These are phyloP conservation scores for Monosporascus sp. DNA, from an alignment of 2,329 filamentous ascomycete genomes.

Conservation along the genomic window DNA sequence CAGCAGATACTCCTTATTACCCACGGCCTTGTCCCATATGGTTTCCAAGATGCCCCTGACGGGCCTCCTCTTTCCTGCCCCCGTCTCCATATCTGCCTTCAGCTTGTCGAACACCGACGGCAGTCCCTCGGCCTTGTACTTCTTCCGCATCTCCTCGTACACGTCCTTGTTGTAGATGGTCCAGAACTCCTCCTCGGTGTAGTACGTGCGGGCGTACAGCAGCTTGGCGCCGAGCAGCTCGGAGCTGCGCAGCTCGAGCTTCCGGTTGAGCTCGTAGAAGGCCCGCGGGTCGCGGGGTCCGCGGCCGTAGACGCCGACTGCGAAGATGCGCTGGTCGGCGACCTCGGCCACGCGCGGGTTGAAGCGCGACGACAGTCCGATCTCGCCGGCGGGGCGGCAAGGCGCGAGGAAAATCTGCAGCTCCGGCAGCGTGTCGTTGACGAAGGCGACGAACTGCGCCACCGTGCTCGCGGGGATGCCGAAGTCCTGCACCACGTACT, in stretches of 20 bases:
- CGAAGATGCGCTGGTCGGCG: conserved; percentile 28
- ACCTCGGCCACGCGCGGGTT: conserved; percentile 26
- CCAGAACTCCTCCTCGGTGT: conserved; percentile 50
- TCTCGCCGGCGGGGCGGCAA: conserved; percentile 21
- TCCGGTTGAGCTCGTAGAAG: conserved; percentile 43
- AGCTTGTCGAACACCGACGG: conserved; percentile 50
- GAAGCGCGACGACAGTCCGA: conserved; percentile 28
- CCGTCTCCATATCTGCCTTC: conserved; percentile 27
- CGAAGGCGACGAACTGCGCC: conserved; percentile 21
- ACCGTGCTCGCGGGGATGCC: conserved; percentile 23
- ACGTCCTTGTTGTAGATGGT: conserved; percentile 42
- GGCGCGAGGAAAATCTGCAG: conserved; percentile 25
- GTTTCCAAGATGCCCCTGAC: conserved; percentile 23
- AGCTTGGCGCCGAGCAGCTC: conserved; percentile 50
- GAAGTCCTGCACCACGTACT: conserved; percentile 47
- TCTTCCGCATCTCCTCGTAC: conserved; percentile 42
- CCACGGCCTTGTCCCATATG: conserved; percentile 24
- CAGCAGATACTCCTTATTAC: conserved; percentile 23
- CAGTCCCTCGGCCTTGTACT: conserved; percentile 43
- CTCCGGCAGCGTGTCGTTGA: conserved; percentile 26
- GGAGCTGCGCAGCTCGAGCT: conserved; percentile 41
- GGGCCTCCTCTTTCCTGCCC: conserved; percentile 19
- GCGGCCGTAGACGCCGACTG: conserved; percentile 41
- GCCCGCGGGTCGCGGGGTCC: conserved; percentile 28
- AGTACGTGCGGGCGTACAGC: conserved; percentile 52